phyloP scores from a whole-genome alignment of 2,329 filamentous ascomycete species.

The Lojkania enalia region DNA sequence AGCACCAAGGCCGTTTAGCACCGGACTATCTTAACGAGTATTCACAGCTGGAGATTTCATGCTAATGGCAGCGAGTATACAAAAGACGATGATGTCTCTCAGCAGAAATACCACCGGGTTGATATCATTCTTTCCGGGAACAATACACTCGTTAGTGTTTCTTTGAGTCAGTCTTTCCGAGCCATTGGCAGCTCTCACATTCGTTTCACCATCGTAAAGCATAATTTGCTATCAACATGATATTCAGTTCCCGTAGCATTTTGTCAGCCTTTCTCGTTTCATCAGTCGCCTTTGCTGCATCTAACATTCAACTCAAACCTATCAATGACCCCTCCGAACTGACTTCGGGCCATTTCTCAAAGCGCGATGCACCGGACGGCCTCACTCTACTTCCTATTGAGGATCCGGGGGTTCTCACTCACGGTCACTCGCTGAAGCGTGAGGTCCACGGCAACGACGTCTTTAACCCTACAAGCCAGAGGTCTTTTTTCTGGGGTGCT shows the following conservation, averaged over 20 bases:
- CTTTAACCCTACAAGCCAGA: constrained; percentile 5
- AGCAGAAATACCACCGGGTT: too few species aligned
- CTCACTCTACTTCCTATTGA: not conserved
- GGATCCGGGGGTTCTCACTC: constrained; percentile 1
- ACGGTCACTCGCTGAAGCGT: constrained; percentile 2
- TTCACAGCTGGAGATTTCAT: too few species aligned
- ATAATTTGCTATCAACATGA: not conserved
- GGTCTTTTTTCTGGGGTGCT: constrained; percentile 9
- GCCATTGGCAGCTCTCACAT: too few species aligned
- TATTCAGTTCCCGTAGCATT: not conserved
- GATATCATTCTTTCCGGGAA: too few species aligned
- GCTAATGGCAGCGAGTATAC: too few species aligned
- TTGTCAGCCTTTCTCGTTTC: not conserved
- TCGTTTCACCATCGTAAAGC: too few species aligned
- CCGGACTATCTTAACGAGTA: too few species aligned
- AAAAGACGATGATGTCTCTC: too few species aligned
- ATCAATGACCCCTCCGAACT: not conserved
- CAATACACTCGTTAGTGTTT: too few species aligned
- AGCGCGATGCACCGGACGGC: not conserved
- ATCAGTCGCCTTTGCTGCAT: not conserved
- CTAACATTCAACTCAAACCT: not conserved
- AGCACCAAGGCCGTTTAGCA: too few species aligned
- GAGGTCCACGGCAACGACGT: not conserved
- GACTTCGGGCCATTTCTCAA: not conserved
- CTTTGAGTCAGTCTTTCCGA: too few species aligned